Base-by-base conservation (phyloP, 805 yeast genomes). In the Candida stauntonica region DNA sequence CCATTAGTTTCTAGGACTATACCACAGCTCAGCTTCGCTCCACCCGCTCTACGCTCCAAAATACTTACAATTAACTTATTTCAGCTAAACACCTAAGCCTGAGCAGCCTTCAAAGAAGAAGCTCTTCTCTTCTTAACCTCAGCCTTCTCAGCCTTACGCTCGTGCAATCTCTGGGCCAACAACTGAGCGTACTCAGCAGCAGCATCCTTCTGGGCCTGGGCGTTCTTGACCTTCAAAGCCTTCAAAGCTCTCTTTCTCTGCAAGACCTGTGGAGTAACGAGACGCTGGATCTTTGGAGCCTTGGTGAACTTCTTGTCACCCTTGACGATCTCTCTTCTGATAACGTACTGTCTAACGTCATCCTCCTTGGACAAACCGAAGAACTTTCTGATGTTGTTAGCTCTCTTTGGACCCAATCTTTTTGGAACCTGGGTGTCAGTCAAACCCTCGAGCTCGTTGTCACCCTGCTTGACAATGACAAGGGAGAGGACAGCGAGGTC, bases 351-450 rank as follows among this genome's bases (percentile, higher is more conserved):
- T 69, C 73, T 70, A 53, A 69, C 75, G 59, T 67, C 72, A 57
- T 67, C 72, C 59, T 67, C 95, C 78, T 86, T 85, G 74, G 94
- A 68, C 64, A 87, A 84, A 77, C 97, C 98, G 68, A 86, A 93
- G 95, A 93, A 93, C 76, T 93, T 91, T 85, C 98, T 89, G 74
- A 93, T 93, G 91, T 91, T 75, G 94, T 88, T 91, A 67, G 99
- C 99, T 85, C 99, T 88, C 95, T 93, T 93, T 75, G 99, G 99
- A 67, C 99, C 99, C 68, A 93, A 83, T 81, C 98, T 89, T 84
- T 91, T 93, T 77, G 99, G 96, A 66, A 83, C 82, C 68, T 89
- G 81, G 64, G 79, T 63, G 70, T 93, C 94, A 63, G 99, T 93
- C 65, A 93, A 78, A 72, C 99, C 99, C 63, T 75, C 95, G 58